Evolutionary conservation across 768 basidiomycete species (phyloP).

Genomic region (Sutorius australiensis): DNA sequence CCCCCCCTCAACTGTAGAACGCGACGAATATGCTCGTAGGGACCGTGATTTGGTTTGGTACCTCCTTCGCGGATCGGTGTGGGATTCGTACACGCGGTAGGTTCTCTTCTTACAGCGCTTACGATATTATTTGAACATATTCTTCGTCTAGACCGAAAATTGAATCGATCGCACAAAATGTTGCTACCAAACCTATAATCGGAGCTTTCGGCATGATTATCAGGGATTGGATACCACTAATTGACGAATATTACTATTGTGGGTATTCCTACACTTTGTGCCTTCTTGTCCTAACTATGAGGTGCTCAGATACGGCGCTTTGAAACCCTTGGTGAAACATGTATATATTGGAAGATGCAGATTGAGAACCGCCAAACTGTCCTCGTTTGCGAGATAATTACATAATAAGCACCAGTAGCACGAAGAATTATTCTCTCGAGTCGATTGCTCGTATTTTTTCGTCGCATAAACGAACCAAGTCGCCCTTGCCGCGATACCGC

Average conservation of each 20-base stretch:
- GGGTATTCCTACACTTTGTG: conserved; percentile 26
- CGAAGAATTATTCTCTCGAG: neutral
- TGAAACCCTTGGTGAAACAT: conserved; percentile 24
- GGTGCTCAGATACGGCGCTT: conserved; percentile 40
- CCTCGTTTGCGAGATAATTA: no score
- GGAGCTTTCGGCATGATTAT: conserved; percentile 67
- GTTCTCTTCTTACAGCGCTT: conserved; percentile 14
- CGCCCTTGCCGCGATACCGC: conserved; percentile 35
- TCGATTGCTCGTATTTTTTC: neutral
- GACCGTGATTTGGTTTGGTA: conserved; percentile 85
- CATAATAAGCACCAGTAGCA: neutral
- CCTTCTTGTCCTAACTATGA: neutral
- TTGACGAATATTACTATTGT: conserved; percentile 93
- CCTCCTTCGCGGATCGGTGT: conserved; percentile 80
- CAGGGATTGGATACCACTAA: conserved; percentile 84
- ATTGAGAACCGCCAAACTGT: neutral
- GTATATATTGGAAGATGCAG: conserved; percentile 2
- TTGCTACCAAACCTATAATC: conserved; percentile 57
- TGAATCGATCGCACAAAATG: conserved; percentile 54
- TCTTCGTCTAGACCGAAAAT: conserved; percentile 64
- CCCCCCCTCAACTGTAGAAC: conserved; percentile 59
- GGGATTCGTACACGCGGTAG: conserved; percentile 75
- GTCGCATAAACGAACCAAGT: neutral
- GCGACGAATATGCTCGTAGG: conserved; percentile 74
- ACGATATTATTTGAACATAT: neutral